Percentiles rank a stretch among this genome's conserved stretches.
phyloP scores from a whole-genome alignment of 768 basidiomycete species.

The Boletus subparvulus region DNA sequence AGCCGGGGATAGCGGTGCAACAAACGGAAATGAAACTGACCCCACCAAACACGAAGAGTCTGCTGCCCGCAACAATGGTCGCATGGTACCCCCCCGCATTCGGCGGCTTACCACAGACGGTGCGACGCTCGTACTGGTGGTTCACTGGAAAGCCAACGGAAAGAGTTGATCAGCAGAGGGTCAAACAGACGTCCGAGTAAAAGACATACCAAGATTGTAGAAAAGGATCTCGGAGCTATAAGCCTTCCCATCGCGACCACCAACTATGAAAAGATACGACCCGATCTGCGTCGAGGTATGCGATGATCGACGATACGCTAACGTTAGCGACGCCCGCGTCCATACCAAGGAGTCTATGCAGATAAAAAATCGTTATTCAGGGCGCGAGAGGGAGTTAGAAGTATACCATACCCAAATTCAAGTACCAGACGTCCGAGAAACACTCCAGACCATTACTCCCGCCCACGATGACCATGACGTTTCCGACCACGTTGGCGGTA shows the following conservation, averaged over 20 bases:
- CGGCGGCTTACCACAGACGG: slow-evolving; percentile 65
- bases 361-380: not conserved
- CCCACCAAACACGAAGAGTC: slow-evolving; percentile 86
- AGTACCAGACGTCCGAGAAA: slow-evolving; percentile 84
- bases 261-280: slow-evolving; percentile 85
- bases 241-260: slow-evolving; percentile 79
- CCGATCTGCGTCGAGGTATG: slow-evolving; percentile 91
- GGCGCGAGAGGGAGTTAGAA: not conserved
- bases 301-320: slow-evolving; percentile 60
- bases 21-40: slow-evolving; percentile 18
- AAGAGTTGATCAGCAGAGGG: not conserved
- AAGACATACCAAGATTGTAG: slow-evolving; percentile 76
- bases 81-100: slow-evolving; percentile 83
- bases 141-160: slow-evolving; percentile 53
- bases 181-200: not conserved
- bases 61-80: slow-evolving; percentile 75
- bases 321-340: slow-evolving; percentile 25
- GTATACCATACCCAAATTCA: slow-evolving; percentile 71
- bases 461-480: slow-evolving; percentile 85
- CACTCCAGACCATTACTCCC: slow-evolving; percentile 89
- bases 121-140: slow-evolving; percentile 75
- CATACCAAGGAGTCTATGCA: slow-evolving; percentile 28
- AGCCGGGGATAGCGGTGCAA: not conserved
- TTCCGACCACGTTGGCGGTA: slow-evolving; percentile 82
- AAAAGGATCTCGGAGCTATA: slow-evolving; percentile 78